Percentiles rank a stretch among this genome's conserved stretches.
phyloP scores from a whole-genome alignment of 164 flowering plant genomes.

The Dillenia suffruticosa region DNA sequence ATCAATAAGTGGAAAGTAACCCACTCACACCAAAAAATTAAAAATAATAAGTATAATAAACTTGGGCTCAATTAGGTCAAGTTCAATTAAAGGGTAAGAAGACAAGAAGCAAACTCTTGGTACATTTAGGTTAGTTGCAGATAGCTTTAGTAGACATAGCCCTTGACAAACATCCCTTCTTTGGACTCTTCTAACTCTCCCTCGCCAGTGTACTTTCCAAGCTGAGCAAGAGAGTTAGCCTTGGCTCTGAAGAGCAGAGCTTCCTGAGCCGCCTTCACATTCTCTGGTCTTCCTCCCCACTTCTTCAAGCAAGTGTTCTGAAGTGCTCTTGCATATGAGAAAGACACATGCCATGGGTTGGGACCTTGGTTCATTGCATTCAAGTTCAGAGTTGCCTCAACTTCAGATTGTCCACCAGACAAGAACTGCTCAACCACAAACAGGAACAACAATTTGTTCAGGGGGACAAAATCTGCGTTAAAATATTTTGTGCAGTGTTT shows the following conservation, averaged over 20 bases:
- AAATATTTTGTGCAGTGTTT: too few relatives aligned
- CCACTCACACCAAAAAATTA: too few relatives aligned
- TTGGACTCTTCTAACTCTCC: constrained; percentile 56
- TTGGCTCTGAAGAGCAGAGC: constrained; percentile 34
- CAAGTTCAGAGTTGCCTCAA: constrained; percentile 41
- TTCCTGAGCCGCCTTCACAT: constrained; percentile 42
- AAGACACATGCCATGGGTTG: constrained; percentile 52
- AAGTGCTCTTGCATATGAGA: constrained; percentile 48
- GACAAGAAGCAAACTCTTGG: too few relatives aligned
- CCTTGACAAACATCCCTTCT: constrained; percentile 57
- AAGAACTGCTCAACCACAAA: constrained; percentile 24
- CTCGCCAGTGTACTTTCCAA: constrained; percentile 52
- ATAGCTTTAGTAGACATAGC: constrained; percentile 30
- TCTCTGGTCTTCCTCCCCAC: constrained; percentile 47
- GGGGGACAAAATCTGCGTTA: too few relatives aligned
- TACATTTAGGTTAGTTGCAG: too few relatives aligned
- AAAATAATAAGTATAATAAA: too few relatives aligned
- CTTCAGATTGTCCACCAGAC: constrained; percentile 48
- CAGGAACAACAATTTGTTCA: neutral
- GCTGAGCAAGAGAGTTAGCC: constrained; percentile 58
- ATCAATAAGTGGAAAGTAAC: too few relatives aligned
- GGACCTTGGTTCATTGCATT: constrained; percentile 50
- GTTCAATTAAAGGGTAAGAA: too few relatives aligned
- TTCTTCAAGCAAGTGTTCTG: constrained; percentile 43
- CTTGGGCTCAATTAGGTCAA: too few relatives aligned